Evolutionary conservation across 2,329 filamentous ascomycete species (phyloP).

Genomic region (Penicillium sp.): DNA sequence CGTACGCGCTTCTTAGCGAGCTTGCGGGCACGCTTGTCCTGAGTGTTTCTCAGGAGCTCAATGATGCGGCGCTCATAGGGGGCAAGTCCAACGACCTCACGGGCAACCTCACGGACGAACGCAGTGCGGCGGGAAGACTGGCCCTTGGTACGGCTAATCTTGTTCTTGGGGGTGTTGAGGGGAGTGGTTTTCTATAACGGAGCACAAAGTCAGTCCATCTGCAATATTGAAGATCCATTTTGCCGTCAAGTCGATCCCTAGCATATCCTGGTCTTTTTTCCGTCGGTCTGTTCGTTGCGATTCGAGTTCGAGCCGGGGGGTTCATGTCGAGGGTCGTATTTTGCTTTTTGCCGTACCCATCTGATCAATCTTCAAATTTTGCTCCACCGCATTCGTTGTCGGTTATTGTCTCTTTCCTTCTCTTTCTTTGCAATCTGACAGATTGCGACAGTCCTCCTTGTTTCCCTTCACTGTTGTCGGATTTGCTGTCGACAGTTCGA

Average conservation of each 20-base stretch:
- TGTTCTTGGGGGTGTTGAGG: constrained; percentile 72
- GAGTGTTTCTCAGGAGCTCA: constrained; percentile 97
- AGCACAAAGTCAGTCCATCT: constrained; percentile 46
- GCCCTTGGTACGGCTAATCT: constrained; percentile 87
- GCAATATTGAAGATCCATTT: constrained; percentile 23
- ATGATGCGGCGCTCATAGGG: constrained; percentile 99
- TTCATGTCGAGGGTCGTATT: constrained; percentile 1
- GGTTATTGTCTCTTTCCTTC: background rate
- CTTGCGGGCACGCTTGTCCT: constrained; percentile 99
- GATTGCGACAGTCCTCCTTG: background rate
- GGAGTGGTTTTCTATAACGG: constrained; percentile 76
- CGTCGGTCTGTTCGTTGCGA: constrained; percentile 1
- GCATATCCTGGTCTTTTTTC: constrained; percentile 9
- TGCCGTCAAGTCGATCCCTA: background rate
- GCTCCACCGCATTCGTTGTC: constrained; percentile 5
- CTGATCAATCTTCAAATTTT: constrained; percentile 11
- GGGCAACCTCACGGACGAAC: constrained; percentile 96
- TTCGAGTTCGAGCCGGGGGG: constrained; percentile 3
- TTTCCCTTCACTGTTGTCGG: background rate
- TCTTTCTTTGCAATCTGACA: background rate
- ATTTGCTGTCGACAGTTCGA: background rate
- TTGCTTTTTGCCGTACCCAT: constrained; percentile 5
- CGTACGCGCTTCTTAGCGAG: constrained; percentile 98
- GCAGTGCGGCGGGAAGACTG: constrained; percentile 95
- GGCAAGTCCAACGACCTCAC: constrained; percentile 94